These are phyloP conservation scores for Neurospora tetraspora DNA, from an alignment of 495 filamentous ascomycete species.

Conservation along the genomic window DNA sequence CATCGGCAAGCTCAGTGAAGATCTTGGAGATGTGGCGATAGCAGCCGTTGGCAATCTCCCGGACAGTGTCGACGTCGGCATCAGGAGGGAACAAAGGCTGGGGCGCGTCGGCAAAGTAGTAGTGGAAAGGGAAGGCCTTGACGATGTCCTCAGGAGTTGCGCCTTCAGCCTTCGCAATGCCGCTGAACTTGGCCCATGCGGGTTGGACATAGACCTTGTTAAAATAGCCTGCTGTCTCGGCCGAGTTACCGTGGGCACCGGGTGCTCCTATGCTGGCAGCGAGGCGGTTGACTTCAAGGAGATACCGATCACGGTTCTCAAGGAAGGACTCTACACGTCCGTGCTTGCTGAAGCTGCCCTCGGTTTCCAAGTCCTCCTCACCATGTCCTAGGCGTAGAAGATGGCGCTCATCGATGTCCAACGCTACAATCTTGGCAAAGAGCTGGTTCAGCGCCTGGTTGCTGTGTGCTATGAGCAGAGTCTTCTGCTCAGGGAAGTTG, in stretches of 20 bases:
- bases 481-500: constrained; percentile 88
- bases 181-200: constrained; percentile 78
- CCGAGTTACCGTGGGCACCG: constrained; percentile 86
- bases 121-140: constrained; percentile 78
- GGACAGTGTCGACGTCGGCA: constrained; percentile 50
- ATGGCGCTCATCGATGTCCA: constrained; percentile 95
- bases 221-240: constrained; percentile 96
- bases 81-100: constrained; percentile 67
- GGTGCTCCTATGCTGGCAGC: constrained; percentile 74
- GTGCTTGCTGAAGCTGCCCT: constrained; percentile 84
- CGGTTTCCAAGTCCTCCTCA: constrained; percentile 84
- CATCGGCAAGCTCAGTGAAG: constrained; percentile 87
- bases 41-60: constrained; percentile 78
- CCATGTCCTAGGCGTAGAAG: constrained; percentile 87
- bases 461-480: constrained; percentile 88
- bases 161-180: constrained; percentile 39
- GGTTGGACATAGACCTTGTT: constrained; percentile 83
- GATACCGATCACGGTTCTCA: constrained; percentile 68
- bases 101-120: constrained; percentile 81
- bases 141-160: constrained; percentile 51
- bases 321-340: constrained; percentile 94
- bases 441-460: constrained; percentile 97
- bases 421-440: constrained; percentile 92
- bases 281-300: constrained; percentile 79
- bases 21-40: constrained; percentile 86